A percentile compares a stretch with the other conserved stretches of the same genome.
Conservation (phyloP, 164 flowering plant species). For the Nymphaea thermarum region DNA sequence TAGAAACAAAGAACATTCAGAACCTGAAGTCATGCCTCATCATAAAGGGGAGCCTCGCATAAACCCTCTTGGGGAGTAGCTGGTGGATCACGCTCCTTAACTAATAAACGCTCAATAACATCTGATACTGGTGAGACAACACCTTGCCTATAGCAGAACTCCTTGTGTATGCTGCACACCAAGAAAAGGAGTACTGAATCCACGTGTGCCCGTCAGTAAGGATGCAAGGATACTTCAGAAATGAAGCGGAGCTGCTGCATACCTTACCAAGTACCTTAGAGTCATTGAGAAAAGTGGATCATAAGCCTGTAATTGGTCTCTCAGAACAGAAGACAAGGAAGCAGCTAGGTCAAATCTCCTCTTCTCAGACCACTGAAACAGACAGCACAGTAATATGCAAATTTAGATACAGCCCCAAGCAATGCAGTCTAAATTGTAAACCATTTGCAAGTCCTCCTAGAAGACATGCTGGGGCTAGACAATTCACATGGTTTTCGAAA, state of each 20-base stretch:
- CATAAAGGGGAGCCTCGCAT: slow-evolving; percentile 85
- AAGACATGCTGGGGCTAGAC: no score
- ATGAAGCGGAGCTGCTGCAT: background rate
- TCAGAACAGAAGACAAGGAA: slow-evolving; percentile 59
- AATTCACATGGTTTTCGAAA: no score
- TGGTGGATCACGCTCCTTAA: slow-evolving; percentile 84
- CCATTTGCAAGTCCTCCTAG: no score
- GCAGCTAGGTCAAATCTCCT: slow-evolving; percentile 90
- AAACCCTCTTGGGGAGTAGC: slow-evolving; percentile 66
- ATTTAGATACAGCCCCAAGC: background rate
- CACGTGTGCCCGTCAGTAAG: background rate
- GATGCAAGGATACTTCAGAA: background rate
- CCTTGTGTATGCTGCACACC: slow-evolving; percentile 74
- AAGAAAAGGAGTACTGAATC: background rate
- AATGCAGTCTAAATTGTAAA: no score
- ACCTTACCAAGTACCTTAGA: slow-evolving; percentile 97
- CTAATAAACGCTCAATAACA: slow-evolving; percentile 77
- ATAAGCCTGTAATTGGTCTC: slow-evolving; percentile 82
- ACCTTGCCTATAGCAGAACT: slow-evolving; percentile 80
- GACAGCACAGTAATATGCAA: background rate
- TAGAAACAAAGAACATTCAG: background rate
- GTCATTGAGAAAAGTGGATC: slow-evolving; percentile 93
- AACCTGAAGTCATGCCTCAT: slow-evolving; percentile 52
- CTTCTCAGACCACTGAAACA: slow-evolving; percentile 83
- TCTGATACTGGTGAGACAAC: slow-evolving; percentile 81